A percentile compares a stretch with the other conserved stretches of the same genome.
Evolutionary conservation across 176 grass and related monocot species (phyloP).

Genomic region (Zoysia pacifica): DNA sequence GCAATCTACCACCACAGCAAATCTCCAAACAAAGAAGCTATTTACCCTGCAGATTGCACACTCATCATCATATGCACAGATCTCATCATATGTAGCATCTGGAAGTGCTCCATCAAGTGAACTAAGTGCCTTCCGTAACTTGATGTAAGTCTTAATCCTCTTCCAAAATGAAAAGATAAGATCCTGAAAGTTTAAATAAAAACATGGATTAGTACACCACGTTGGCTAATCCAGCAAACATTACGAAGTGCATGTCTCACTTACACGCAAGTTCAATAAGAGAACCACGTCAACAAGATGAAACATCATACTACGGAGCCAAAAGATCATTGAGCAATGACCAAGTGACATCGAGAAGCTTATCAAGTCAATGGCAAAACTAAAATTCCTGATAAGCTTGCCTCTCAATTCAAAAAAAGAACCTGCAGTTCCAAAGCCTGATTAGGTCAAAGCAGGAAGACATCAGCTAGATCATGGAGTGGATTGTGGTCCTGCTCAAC

Average conservation of each 20-base stretch:
- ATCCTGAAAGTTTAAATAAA: constrained; percentile 57
- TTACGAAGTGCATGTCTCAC: constrained; percentile 35
- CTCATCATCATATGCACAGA: constrained; percentile 85
- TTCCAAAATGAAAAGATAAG: constrained; percentile 81
- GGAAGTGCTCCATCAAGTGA: constrained; percentile 86
- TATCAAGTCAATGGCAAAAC: constrained; percentile 85
- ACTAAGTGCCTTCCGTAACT: constrained; percentile 74
- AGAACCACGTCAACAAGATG: constrained; percentile 92
- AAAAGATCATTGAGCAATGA: constrained; percentile 94
- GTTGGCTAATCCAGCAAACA: constrained; percentile 3
- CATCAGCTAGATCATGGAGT: constrained; percentile 15
- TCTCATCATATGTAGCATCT: constrained; percentile 95
- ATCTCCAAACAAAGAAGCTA: constrained; percentile 37
- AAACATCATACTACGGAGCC: constrained; percentile 93
- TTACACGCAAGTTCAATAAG: constrained; percentile 89
- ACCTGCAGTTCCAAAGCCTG: constrained; percentile 54
- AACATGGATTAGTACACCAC: constrained; percentile 22
- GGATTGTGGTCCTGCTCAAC: background rate
- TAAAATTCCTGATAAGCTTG: constrained; percentile 78
- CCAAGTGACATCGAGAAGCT: constrained; percentile 72
- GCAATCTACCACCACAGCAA: constrained; percentile 12
- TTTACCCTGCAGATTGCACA: constrained; percentile 97
- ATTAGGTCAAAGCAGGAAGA: constrained; percentile 25
- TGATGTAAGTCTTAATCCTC: constrained; percentile 72
- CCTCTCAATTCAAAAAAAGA: constrained; percentile 88